These are phyloP conservation scores for Nowakowskiella sp. DNA, from an alignment of 192 early-diverging fungal genomes.

Conservation along the genomic window DNA sequence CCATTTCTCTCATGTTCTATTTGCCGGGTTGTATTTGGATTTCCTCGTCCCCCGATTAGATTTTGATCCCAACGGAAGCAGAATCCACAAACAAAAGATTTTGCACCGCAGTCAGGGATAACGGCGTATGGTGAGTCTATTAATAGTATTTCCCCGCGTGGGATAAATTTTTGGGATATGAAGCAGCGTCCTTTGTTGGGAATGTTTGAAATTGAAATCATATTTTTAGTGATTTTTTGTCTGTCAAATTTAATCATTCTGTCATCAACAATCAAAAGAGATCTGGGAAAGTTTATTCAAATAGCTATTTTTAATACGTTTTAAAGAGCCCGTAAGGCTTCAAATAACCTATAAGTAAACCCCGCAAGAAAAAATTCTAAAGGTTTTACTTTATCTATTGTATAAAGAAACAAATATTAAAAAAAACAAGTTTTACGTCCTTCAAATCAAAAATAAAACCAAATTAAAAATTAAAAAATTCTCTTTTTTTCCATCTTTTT, in stretches of 20 bases:
- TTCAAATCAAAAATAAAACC: too few relatives aligned
- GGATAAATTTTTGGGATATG: conserved; percentile 1
- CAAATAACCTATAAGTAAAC: background rate
- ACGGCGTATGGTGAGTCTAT: conserved; percentile 19
- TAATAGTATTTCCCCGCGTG: conserved; percentile 15
- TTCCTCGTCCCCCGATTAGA: too few relatives aligned
- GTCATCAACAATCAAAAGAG: background rate
- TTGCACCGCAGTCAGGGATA: conserved; percentile 18
- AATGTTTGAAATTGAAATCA: too few relatives aligned
- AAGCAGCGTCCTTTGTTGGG: conserved; percentile 29
- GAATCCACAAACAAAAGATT: conserved; percentile 17
- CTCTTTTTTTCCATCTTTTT: too few relatives aligned
- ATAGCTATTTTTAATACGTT: background rate
- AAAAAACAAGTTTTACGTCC: too few relatives aligned
- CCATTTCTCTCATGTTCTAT: conserved; percentile 1
- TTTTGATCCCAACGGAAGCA: conserved; percentile 14
- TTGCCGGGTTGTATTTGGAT: background rate
- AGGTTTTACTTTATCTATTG: background rate
- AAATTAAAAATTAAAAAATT: too few relatives aligned
- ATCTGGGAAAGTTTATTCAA: background rate
- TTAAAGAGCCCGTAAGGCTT: background rate
- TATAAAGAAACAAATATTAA: too few relatives aligned
- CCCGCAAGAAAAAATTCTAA: background rate
- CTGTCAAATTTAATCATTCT: background rate
- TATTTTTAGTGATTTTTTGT: background rate